Base-by-base conservation (phyloP, 2,329 filamentous ascomycete genomes). In the Coniella vitis region DNA sequence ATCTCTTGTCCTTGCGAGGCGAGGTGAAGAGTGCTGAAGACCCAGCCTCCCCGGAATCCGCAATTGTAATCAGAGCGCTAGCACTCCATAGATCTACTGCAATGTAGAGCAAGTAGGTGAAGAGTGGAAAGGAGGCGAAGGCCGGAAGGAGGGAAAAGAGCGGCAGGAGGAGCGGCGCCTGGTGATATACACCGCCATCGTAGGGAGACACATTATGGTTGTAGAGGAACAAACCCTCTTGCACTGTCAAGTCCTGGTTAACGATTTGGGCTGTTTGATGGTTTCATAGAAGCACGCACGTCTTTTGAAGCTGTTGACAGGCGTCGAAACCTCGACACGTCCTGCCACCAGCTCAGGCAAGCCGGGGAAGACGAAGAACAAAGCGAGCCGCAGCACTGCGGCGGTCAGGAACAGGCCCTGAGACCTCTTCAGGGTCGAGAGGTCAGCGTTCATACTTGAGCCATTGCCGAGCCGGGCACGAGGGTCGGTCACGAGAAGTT, bases 291-390 rank as follows among this genome's bases (percentile, higher is more conserved):
- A 4, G 10, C 37, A 68, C 85, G 67, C 76, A 95, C 90, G 74
- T 80, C 93, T 81, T 74, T 97, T 97, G 79, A 96, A 98, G 78
- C 91, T 95, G 59, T 89, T 96, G 40, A 97, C 86, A 35, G 93
- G 91, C 19, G 93, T 98, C 38, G 93, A 96, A 61, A 98, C 86
- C 74, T 98, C 93, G 60, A 96, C 93, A 63, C 93, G 86, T 56
- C 86, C 87, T 17, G 89, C 93, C 54, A 98, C 76, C 54, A 95
- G 76, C 64, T 90, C 83, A 45, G 91, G 87, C 36, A 98, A 75
- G 34, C 79, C 80, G 54, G 93, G 90, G 63, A 96, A 95, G 50
- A 83, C 74, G 51, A 83, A 74, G 64, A 90, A 90, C 46, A 97
- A 78, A 48, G 88, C 69, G 52, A 97, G 75, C 58, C 93, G 84